Percentiles rank a stretch among this genome's conserved stretches.
Evolutionary conservation across 345 rosid species (phyloP).

Genomic region (Conringia planisiliqua): DNA sequence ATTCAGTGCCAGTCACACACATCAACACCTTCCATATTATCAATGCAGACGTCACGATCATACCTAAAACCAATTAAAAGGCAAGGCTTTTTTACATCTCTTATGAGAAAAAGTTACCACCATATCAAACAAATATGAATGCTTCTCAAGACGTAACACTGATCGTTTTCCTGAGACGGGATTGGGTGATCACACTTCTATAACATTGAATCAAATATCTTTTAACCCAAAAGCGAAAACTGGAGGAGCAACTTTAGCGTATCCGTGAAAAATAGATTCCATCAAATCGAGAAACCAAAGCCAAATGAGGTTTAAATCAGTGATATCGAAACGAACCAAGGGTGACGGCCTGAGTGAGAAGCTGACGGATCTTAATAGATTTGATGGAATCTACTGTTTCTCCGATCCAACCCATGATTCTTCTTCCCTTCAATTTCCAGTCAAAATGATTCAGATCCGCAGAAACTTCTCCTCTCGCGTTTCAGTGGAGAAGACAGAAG

Average conservation of each 20-base stretch:
- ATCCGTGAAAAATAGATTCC: neutral
- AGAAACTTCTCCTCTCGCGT: slow-evolving; percentile 12
- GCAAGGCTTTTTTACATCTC: neutral
- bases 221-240: neutral
- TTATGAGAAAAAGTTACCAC: neutral
- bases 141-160: neutral
- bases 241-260: neutral
- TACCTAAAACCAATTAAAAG: slow-evolving; percentile 43
- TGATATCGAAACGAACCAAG: slow-evolving; percentile 53
- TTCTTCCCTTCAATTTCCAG: neutral
- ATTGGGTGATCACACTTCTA: neutral
- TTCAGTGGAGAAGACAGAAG: neutral
- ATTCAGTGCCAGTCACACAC: slow-evolving; percentile 97
- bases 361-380: slow-evolving; percentile 82
- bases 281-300: neutral
- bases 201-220: neutral
- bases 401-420: slow-evolving; percentile 72
- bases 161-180: neutral
- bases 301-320: neutral
- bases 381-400: slow-evolving; percentile 72
- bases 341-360: slow-evolving; percentile 71
- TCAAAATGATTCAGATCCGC: neutral
- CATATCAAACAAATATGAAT: no score
- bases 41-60: slow-evolving; percentile 95
- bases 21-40: slow-evolving; percentile 96